Percentiles rank a stretch among this genome's conserved stretches.
Conservation (phyloP, 1,139 yeast genomes). For the Yamadazyma sp. region DNA sequence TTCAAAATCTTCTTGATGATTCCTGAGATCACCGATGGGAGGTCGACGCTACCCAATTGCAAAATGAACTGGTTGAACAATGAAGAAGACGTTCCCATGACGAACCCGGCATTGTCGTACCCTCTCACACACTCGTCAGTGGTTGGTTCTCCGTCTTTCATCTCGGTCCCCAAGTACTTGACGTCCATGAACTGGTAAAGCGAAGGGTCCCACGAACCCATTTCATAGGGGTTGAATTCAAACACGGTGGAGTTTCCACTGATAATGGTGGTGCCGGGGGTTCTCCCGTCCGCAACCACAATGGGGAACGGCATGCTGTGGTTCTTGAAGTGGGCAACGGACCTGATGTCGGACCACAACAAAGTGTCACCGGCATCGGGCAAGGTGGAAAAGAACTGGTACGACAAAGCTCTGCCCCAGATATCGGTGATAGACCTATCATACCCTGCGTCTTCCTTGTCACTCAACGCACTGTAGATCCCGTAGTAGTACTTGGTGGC, state of each 20-base stretch:
- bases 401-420: conserved; percentile 87
- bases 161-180: conserved; percentile 72
- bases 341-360: conserved; percentile 64
- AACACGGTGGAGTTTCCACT: conserved; percentile 70
- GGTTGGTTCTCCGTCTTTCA: conserved; percentile 54
- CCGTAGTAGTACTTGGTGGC: conserved; percentile 57
- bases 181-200: conserved; percentile 65
- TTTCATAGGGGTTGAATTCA: conserved; percentile 79
- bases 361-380: conserved; percentile 61
- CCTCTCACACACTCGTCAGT: conserved; percentile 58
- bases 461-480: conserved; percentile 54
- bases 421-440: conserved; percentile 80
- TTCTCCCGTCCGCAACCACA: conserved; percentile 74
- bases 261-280: conserved; percentile 60
- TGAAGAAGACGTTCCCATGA: conserved; percentile 80
- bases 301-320: conserved; percentile 84
- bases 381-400: conserved; percentile 66
- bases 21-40: conserved; percentile 46
- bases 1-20: conserved; percentile 46
- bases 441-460: conserved; percentile 74
- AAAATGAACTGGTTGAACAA: conserved; percentile 75
- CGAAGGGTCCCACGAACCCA: conserved; percentile 89
- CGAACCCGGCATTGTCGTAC: conserved; percentile 80
- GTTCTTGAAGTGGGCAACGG: conserved; percentile 50
- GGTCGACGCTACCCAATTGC: conserved; percentile 58